Base-by-base conservation (phyloP, 2,329 filamentous ascomycete species). In the Ambrosiella cleistominuta region DNA sequence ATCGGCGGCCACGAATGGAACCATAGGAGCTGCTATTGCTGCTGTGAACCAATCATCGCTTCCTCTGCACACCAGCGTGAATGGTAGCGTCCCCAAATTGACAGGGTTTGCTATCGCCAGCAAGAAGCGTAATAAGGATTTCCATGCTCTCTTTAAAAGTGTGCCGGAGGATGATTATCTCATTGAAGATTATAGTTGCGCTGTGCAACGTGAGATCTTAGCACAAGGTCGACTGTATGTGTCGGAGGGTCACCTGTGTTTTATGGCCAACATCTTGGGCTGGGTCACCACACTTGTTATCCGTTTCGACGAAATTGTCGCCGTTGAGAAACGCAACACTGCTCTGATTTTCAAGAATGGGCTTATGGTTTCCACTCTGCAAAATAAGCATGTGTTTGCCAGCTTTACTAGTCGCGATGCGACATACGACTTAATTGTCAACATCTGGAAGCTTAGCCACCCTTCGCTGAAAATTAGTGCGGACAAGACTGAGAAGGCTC, bases 221-320 rank as follows among this genome's bases (percentile, higher is more conserved):
- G 82, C 95, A 6, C 93, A 96, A 64, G 93, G 93, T 5, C 81
- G 93, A 45, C 77, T 98, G 12, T 98, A 98, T 66, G 88, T 98
- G 47, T 97, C 93, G 0, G 93, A 98, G 71, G 90, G 91, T 9
- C 91, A 98, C 67, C 81, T 98, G 52, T 98, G 93, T 73, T 98
- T 98, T 71, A 96, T 90, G 66, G 97, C 93, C 74, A 98, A 98
- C 68, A 98, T 98, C 63, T 80, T 98, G 52, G 93, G 93, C 57
- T 98, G 93, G 93, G 86, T 94, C 19, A 98, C 93, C 0, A 98
- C 93, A 1, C 75, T 98, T 47, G 91, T 98, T 56, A 95, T 98
- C 74, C 94, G 89, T 69, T 98, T 98, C 68, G 93, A 98, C 66
- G 93, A 98, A 69, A 88, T 98, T 60, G 88, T 97, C 17, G 89